A percentile compares a stretch with the other conserved stretches of the same genome.
phyloP scores from a whole-genome alignment of 805 yeast genomes.

The Grigorovia transvaalensis region DNA sequence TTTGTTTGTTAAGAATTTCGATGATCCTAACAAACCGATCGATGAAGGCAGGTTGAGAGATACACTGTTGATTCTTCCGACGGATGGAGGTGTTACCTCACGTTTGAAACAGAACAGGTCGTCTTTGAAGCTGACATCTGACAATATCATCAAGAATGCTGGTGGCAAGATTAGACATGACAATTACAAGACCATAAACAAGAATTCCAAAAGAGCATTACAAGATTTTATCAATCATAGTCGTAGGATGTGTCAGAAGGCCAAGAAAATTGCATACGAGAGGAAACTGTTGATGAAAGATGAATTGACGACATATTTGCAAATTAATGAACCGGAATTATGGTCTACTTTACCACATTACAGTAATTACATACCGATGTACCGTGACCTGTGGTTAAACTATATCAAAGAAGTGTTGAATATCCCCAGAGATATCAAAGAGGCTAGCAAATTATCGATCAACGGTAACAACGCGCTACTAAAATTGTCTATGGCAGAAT shows the following conservation, averaged over 20 bases:
- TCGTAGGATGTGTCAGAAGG: constrained; percentile 15
- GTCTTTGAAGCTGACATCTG: constrained; percentile 9
- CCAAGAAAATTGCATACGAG: constrained; percentile 22
- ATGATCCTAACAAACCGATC: constrained; percentile 23
- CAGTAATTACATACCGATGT: constrained; percentile 43
- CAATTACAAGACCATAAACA: constrained; percentile 19
- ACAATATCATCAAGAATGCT: not conserved
- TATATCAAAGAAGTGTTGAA: constrained; percentile 52
- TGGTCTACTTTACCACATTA: constrained; percentile 29
- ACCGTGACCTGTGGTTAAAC: constrained; percentile 55
- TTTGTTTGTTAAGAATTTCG: constrained; percentile 20
- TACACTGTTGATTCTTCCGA: constrained; percentile 26
- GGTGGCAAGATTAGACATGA: constrained; percentile 9
- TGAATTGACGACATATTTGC: constrained; percentile 17
- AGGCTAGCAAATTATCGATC: constrained; percentile 11
- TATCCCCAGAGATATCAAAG: constrained; percentile 13
- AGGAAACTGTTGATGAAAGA: constrained; percentile 9
- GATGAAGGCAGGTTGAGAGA: constrained; percentile 26
- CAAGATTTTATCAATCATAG: constrained; percentile 18
- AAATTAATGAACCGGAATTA: constrained; percentile 12
- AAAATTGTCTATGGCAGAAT: constrained; percentile 67
- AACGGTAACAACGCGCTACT: constrained; percentile 32
- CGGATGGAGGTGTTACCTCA: constrained; percentile 25
- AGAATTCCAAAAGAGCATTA: constrained; percentile 25
- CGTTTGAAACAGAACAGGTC: constrained; percentile 15